phyloP scores from a whole-genome alignment of 2,329 filamentous ascomycete species.

The Fusarium illudens region DNA sequence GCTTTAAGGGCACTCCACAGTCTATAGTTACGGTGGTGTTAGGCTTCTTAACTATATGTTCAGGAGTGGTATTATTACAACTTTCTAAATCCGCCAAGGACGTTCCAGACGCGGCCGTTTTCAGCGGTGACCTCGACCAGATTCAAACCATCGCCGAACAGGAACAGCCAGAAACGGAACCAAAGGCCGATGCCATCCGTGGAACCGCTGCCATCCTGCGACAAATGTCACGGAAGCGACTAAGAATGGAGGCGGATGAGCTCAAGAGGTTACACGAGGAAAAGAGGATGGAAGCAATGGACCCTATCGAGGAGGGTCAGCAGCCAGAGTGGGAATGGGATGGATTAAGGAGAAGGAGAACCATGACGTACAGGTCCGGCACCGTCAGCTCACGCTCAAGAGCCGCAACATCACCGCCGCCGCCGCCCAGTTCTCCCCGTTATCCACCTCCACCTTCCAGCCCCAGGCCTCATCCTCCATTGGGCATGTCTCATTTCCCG shows the following conservation, averaged over 20 bases:
- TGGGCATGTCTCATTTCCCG: slow-evolving; percentile 89
- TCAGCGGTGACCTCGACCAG: slow-evolving; percentile 92
- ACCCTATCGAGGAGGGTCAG: slow-evolving; percentile 80
- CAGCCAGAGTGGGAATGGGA: slow-evolving; percentile 82
- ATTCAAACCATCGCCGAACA: slow-evolving; percentile 94
- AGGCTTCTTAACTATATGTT: slow-evolving; percentile 93
- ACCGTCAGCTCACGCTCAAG: slow-evolving; percentile 43
- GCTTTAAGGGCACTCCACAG: slow-evolving; percentile 85
- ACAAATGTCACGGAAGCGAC: slow-evolving; percentile 77
- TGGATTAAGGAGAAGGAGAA: slow-evolving; percentile 79
- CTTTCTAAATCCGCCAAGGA: slow-evolving; percentile 99
- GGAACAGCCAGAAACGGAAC: slow-evolving; percentile 94
- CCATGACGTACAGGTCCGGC: slow-evolving; percentile 51
- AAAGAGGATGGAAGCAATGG: slow-evolving; percentile 73
- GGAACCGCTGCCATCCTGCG: slow-evolving; percentile 89
- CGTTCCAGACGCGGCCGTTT: slow-evolving; percentile 91
- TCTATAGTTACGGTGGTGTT: slow-evolving; percentile 90
- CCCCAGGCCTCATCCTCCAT: slow-evolving; percentile 48
- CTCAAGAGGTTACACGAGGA: slow-evolving; percentile 82
- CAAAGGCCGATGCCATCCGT: slow-evolving; percentile 94
- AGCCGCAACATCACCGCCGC: slow-evolving; percentile 40
- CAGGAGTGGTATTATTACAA: slow-evolving; percentile 90
- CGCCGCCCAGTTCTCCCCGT: slow-evolving; percentile 41
- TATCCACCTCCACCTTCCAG: slow-evolving; percentile 33
- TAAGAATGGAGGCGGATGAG: slow-evolving; percentile 83